These are phyloP conservation scores for Fallopia convolvulus DNA, from an alignment of 148 eudicot species.

Conservation along the genomic window DNA sequence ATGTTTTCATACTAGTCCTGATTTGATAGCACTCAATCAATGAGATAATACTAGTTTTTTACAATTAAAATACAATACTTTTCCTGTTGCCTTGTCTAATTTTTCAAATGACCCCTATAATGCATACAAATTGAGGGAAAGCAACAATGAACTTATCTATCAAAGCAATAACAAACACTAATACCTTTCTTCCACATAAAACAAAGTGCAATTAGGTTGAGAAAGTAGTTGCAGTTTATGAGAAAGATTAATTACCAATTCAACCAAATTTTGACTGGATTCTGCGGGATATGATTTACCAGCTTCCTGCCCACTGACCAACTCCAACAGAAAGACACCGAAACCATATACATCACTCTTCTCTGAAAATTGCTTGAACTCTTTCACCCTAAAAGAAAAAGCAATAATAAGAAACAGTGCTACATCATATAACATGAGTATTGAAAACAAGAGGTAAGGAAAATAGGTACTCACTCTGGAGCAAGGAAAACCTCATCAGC, in stretches of 20 bases:
- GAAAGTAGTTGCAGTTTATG: not conserved
- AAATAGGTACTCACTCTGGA: slow-evolving; percentile 52
- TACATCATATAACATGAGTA: not conserved
- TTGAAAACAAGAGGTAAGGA: not conserved
- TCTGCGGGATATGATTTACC: slow-evolving; percentile 44
- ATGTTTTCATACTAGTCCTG: too few species aligned
- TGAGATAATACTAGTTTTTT: too few species aligned
- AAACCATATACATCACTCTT: slow-evolving; percentile 83
- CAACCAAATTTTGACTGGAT: slow-evolving; percentile 50
- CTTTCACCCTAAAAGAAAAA: slow-evolving; percentile 58
- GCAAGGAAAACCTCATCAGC: slow-evolving; percentile 81
- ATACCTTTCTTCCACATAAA: not conserved
- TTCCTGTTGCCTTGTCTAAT: not conserved
- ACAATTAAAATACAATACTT: not conserved
- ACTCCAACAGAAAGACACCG: slow-evolving; percentile 85
- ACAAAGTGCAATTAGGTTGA: not conserved
- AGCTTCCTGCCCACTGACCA: slow-evolving; percentile 80
- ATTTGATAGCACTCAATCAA: too few species aligned
- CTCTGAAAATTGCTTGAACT: slow-evolving; percentile 82
- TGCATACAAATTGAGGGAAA: not conserved
- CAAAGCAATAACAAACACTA: not conserved
- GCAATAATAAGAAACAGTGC: not conserved
- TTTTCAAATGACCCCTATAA: not conserved
- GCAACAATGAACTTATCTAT: not conserved
- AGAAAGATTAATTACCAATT: slow-evolving; percentile 48